Conservation (phyloP, 441 rosid species). For the Croton laevigatus region DNA sequence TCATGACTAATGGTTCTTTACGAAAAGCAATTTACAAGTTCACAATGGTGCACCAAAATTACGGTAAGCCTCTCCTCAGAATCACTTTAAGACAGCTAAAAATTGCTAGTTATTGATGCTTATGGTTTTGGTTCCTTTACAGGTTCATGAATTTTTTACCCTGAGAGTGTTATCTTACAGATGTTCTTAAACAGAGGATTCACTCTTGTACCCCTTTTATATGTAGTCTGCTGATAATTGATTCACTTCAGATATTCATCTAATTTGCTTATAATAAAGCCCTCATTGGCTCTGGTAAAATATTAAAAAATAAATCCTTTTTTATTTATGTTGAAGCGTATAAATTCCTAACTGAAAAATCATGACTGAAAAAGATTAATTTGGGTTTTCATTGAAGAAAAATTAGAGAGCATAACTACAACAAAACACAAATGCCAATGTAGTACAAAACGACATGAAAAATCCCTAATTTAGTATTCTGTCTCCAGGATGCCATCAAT, state of each 20-base stretch:
- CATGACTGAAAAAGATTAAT: neutral
- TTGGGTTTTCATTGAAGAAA: neutral
- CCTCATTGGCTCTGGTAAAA: neutral
- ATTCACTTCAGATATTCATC: neutral
- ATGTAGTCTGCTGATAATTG: neutral
- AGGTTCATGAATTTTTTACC: constrained; percentile 32
- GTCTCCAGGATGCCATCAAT: constrained; percentile 20
- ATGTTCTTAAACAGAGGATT: neutral
- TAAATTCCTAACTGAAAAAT: too few species aligned
- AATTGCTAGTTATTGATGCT: neutral
- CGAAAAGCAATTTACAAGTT: constrained; percentile 67
- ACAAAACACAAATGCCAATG: neutral
- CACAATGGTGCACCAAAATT: constrained; percentile 71
- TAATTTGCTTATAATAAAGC: neutral
- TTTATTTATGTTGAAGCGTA: too few species aligned
- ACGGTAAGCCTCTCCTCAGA: constrained; percentile 42
- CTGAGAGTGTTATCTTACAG: neutral
- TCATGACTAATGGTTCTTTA: constrained; percentile 61
- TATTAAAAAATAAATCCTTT: too few species aligned
- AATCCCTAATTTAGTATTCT: constrained; percentile 35
- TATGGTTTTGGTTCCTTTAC: constrained; percentile 11
- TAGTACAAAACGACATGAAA: neutral
- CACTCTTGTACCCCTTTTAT: neutral
- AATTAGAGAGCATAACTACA: neutral
- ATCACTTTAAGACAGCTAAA: neutral